Evolutionary conservation across 345 rosid genomes (phyloP), one percentile per base, ranked within the genome.

Genomic region (Euphorbia lathyris): DNA sequence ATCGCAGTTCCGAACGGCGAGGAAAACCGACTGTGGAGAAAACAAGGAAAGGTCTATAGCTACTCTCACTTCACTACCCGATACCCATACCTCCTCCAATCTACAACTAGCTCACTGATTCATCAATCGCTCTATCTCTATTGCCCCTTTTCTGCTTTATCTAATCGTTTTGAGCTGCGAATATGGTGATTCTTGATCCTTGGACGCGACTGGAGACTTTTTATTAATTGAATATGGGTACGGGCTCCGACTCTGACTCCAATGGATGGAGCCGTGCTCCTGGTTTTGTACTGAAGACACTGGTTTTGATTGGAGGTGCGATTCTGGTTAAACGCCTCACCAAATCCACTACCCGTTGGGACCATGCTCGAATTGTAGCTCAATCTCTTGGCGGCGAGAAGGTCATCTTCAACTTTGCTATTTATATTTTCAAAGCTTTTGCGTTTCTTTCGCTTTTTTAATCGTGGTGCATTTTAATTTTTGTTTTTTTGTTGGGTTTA

Each of bases 281-380:
- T 63, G 97, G 96, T 9, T 29, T 88, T 52, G 86, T 83, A 23
- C 74, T 85, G 71, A 94, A 90, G 88, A 78, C 95, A 61, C 73
- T 89, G 70, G 81, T 86, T 63, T 26, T 94, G n/a, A 81, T 90
- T 10, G 98, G 96, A 27, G 95, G 97, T 4, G 96, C 90, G 4
- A 23, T 88, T 76, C 86, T 94, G 59, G 83, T 94, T 17, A 90
- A 86, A 76, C 83, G 92, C n/a, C 88, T 94, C 68, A 91, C 98
- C 70, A 91, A 88, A 80, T 91, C 96, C 70, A 84, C 94, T 29
- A 90, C 98, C 32, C 95, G 97, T 62, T 80, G 98, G 90, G 98
- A 91, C 83, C 96, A 91, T 72, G 78, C 93, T 66, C 86, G 81
- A 56, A 71, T 84, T 74, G 98, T 94, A 58, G 64, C 95, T 74